Conservation (phyloP, 371 early-diverging fungal species). For the Mortierella sp. region DNA sequence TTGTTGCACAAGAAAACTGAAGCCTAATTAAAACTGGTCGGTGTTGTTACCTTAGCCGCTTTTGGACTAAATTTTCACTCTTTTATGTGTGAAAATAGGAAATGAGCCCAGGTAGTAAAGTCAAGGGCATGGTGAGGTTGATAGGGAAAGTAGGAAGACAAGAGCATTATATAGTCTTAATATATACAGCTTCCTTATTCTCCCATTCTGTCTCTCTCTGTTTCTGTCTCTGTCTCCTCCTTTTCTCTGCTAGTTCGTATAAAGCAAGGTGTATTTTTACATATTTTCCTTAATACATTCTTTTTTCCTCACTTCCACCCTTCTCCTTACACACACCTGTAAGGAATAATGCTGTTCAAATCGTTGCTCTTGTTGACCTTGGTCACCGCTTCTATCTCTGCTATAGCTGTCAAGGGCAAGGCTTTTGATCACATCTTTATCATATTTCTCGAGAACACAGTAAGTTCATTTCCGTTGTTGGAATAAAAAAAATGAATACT, state of each 20-base stretch:
- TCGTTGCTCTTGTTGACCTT: constrained; percentile 34
- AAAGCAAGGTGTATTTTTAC: background rate
- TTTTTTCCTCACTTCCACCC: background rate
- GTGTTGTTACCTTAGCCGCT: too few species aligned
- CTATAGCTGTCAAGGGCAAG: constrained; percentile 55
- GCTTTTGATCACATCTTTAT: constrained; percentile 60
- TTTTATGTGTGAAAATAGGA: too few species aligned
- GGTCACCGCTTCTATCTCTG: constrained; percentile 62
- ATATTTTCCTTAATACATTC: background rate
- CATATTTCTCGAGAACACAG: constrained; percentile 49
- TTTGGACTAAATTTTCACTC: too few species aligned
- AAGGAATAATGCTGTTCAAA: constrained; percentile 28
- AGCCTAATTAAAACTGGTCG: too few species aligned
- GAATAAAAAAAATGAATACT: background rate
- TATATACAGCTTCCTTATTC: too few species aligned
- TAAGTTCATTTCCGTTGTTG: constrained; percentile 4
- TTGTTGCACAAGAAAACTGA: too few species aligned
- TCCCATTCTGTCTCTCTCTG: background rate
- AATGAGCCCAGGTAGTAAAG: too few species aligned
- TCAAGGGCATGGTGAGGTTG: too few species aligned
- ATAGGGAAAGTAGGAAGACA: too few species aligned
- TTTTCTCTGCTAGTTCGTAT: too few species aligned
- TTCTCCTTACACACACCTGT: background rate
- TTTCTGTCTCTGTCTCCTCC: background rate
- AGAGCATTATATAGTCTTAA: too few species aligned